These are phyloP conservation scores for Agapanthus africanus DNA, from an alignment of 106 monocot genomes.

Conservation along the genomic window DNA sequence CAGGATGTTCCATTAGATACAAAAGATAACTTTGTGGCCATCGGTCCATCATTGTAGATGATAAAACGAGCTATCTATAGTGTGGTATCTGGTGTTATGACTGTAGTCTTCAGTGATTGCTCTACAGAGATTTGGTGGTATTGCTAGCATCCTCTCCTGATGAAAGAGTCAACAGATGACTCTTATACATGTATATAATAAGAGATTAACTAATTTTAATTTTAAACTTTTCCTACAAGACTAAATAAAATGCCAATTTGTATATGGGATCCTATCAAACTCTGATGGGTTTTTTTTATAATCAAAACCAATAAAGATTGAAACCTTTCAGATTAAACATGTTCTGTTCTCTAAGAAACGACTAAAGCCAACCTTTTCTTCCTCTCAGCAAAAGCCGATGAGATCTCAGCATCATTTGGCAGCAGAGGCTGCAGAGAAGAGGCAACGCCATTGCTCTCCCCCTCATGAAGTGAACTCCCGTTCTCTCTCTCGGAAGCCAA, in stretches of 20 bases:
- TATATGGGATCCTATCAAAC: too few species aligned
- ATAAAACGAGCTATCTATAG: background rate
- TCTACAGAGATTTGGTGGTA: background rate
- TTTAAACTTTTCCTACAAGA: too few species aligned
- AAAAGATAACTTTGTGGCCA: background rate
- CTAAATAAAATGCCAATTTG: too few species aligned
- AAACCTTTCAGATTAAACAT: too few species aligned
- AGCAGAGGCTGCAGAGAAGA: constrained; percentile 17
- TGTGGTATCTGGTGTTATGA: background rate
- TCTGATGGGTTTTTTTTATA: too few species aligned
- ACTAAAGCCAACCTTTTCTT: constrained; percentile 49
- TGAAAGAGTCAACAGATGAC: too few species aligned
- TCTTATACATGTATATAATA: too few species aligned
- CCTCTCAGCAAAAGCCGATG: constrained; percentile 58
- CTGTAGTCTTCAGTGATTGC: background rate
- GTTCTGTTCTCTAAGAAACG: too few species aligned
- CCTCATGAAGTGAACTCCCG: too few species aligned
- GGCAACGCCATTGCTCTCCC: constrained; percentile 11
- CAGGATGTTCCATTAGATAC: background rate
- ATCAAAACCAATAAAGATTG: background rate
- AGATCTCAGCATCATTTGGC: constrained; percentile 55
- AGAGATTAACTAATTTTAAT: too few species aligned
- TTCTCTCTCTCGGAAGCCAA: constrained; percentile 45
- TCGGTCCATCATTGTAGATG: too few species aligned
- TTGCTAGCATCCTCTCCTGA: background rate